Evolutionary conservation across 2,329 filamentous ascomycete genomes (phyloP).

Genomic region (Coleophoma cylindrospora): DNA sequence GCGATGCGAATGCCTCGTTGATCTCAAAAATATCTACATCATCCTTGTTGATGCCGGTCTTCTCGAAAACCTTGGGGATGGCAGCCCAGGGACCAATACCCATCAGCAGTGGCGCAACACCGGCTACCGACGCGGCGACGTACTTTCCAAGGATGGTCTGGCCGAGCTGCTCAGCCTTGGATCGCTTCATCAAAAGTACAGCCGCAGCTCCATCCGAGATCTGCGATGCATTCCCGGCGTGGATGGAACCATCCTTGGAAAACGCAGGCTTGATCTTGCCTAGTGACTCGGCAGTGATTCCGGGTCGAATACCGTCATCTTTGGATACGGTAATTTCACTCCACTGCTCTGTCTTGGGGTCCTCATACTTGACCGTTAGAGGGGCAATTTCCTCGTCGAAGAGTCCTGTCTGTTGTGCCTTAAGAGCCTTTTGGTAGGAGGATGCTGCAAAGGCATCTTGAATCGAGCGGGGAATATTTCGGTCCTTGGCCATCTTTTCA

Average conservation of each 20-base stretch:
- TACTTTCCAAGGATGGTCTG: slow-evolving; percentile 92
- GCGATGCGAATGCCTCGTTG: slow-evolving; percentile 96
- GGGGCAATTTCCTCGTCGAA: slow-evolving; percentile 91
- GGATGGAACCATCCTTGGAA: slow-evolving; percentile 85
- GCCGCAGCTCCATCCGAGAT: slow-evolving; percentile 95
- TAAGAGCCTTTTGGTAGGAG: slow-evolving; percentile 85
- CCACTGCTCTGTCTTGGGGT: slow-evolving; percentile 88
- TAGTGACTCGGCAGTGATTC: slow-evolving; percentile 84
- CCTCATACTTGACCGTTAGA: slow-evolving; percentile 78
- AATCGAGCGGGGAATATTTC: slow-evolving; percentile 61
- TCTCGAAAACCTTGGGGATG: slow-evolving; percentile 85
- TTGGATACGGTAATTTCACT: slow-evolving; percentile 73
- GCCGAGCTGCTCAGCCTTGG: slow-evolving; percentile 80
- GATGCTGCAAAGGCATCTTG: slow-evolving; percentile 94
- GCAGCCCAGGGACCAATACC: slow-evolving; percentile 93
- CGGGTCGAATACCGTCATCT: slow-evolving; percentile 83
- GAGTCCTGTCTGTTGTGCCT: slow-evolving; percentile 81
- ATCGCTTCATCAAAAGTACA: slow-evolving; percentile 92
- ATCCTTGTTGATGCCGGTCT: slow-evolving; percentile 78
- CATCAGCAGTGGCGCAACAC: slow-evolving; percentile 92
- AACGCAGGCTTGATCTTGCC: slow-evolving; percentile 88
- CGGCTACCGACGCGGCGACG: slow-evolving; percentile 78
- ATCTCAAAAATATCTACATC: slow-evolving; percentile 98
- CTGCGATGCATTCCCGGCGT: slow-evolving; percentile 93
- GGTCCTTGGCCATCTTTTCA: slow-evolving; percentile 90